Conservation (phyloP, 1,284 basidiomycete species). For the Meira nashicola region DNA sequence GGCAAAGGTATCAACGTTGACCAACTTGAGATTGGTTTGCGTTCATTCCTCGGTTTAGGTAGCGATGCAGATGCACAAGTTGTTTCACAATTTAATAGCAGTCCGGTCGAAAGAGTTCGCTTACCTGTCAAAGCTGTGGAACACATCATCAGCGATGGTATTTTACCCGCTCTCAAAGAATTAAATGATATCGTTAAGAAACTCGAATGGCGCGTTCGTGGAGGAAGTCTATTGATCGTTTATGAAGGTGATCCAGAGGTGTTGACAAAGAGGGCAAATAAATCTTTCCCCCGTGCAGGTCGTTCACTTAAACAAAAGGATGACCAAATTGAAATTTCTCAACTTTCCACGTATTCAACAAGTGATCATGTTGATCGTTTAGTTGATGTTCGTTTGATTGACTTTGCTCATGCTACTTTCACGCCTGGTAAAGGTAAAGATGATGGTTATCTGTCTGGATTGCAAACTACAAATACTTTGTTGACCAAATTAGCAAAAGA, state of each 20-base stretch:
- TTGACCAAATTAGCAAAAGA: slow-evolving; percentile 7
- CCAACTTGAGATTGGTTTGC: background rate
- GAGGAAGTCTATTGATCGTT: slow-evolving; percentile 71
- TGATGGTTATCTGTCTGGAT: slow-evolving; percentile 67
- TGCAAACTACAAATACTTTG: slow-evolving; percentile 59
- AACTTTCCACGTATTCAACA: slow-evolving; percentile 40
- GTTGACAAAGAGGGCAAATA: background rate
- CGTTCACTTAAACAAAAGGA: slow-evolving; percentile 17
- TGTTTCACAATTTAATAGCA: background rate
- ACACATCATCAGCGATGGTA: slow-evolving; percentile 55
- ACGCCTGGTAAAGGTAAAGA: slow-evolving; percentile 73
- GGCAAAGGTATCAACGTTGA: slow-evolving; percentile 1
- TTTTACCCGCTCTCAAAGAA: slow-evolving; percentile 59
- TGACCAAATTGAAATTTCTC: slow-evolving; percentile 38
- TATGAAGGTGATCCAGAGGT: slow-evolving; percentile 69
- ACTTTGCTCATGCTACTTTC: slow-evolving; percentile 82
- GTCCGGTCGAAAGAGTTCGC: slow-evolving; percentile 6
- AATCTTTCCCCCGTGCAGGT: slow-evolving; percentile 20
- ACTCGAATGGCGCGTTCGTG: slow-evolving; percentile 74
- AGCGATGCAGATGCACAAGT: background rate
- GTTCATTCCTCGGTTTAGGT: background rate
- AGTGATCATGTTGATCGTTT: slow-evolving; percentile 39
- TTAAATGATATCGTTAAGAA: slow-evolving; percentile 60
- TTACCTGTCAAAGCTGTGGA: slow-evolving; percentile 56
- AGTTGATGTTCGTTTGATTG: slow-evolving; percentile 71